Percentiles rank a stretch among this genome's conserved stretches.
Conservation (phyloP, 1,139 yeast genomes). For the Starmera stellimalicola region DNA sequence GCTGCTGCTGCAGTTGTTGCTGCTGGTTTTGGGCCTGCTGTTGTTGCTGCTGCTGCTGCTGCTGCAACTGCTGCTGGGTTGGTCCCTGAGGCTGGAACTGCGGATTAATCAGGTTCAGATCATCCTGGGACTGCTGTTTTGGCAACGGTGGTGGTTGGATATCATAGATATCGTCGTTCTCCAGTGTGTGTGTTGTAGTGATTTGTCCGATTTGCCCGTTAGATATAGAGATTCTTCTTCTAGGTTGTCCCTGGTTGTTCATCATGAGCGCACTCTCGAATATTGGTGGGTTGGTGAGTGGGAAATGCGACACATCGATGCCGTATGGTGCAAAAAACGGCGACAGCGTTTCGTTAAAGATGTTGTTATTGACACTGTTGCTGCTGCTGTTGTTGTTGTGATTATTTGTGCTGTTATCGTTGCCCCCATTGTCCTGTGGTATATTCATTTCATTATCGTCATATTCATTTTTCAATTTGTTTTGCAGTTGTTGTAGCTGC, state of each 20-base stretch:
- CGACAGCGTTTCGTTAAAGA: constrained; percentile 27
- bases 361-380: constrained; percentile 8
- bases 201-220: constrained; percentile 75
- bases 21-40: constrained; percentile 1
- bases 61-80: constrained; percentile 1
- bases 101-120: not conserved
- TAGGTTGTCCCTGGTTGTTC: constrained; percentile 33
- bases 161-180: constrained; percentile 22
- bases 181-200: constrained; percentile 19
- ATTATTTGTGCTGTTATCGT: not conserved
- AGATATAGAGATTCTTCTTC: constrained; percentile 64
- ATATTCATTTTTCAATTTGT: too few species aligned
- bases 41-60: not conserved
- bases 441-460: too few species aligned
- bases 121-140: constrained; percentile 8
- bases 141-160: constrained; percentile 27
- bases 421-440: too few species aligned
- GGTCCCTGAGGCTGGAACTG: constrained; percentile 6
- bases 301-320: constrained; percentile 35
- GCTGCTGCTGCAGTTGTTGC: constrained; percentile 3
- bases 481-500: too few species aligned
- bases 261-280: constrained; percentile 43
- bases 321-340: constrained; percentile 31
- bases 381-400: not conserved
- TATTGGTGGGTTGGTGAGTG: constrained; percentile 57